Conservation (phyloP, 176 grass and related monocot genomes). For the Bothriochloa decipiens region DNA sequence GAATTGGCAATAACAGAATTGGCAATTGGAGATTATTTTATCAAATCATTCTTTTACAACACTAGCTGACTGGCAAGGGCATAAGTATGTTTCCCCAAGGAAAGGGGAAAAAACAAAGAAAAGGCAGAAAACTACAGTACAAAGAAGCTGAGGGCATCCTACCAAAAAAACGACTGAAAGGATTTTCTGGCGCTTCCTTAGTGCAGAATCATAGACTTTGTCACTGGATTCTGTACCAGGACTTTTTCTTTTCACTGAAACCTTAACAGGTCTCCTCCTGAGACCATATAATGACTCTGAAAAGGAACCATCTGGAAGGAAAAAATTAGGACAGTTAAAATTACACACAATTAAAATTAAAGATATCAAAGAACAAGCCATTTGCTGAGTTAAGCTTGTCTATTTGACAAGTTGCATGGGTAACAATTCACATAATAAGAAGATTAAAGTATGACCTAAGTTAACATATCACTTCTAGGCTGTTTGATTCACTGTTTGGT, state of each 20-base stretch:
- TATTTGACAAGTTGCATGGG: constrained; percentile 12
- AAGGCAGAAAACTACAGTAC: constrained; percentile 20
- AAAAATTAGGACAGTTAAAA: constrained; percentile 20
- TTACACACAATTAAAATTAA: background rate
- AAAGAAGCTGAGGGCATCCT: constrained; percentile 37
- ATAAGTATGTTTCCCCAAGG: background rate
- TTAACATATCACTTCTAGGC: background rate
- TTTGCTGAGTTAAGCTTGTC: constrained; percentile 5
- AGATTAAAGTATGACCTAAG: constrained; percentile 10
- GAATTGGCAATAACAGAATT: background rate
- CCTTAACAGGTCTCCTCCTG: constrained; percentile 72
- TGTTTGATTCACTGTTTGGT: background rate
- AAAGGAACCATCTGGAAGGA: constrained; percentile 92
- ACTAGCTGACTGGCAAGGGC: background rate
- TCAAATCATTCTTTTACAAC: background rate
- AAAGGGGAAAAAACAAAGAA: constrained; percentile 6
- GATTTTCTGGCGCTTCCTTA: constrained; percentile 84
- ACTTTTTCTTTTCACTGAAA: constrained; percentile 53
- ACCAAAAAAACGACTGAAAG: constrained; percentile 93
- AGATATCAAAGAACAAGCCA: constrained; percentile 1
- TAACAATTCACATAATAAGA: background rate
- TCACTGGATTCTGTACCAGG: constrained; percentile 61
- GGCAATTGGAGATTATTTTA: background rate
- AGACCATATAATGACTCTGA: constrained; percentile 97
- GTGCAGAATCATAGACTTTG: constrained; percentile 61